phyloP scores from a whole-genome alignment of 73 alveolate species.

The Tetrahymena thermophila region DNA sequence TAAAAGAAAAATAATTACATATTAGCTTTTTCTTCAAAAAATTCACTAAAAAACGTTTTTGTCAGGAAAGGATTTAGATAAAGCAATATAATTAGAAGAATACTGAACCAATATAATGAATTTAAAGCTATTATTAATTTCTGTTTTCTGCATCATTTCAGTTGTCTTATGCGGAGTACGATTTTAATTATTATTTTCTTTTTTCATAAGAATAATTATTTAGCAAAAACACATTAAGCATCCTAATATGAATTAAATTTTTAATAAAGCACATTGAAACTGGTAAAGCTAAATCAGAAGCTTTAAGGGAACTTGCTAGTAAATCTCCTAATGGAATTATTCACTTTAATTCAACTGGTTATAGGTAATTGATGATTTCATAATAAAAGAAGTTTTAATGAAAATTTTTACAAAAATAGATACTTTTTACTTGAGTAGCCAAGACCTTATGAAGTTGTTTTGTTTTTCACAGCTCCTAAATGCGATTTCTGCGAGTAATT shows the following conservation, averaged over 20 bases:
- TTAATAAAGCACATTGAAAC: not conserved
- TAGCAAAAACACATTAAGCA: not conserved
- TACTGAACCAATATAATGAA: not conserved
- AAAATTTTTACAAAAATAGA: not conserved
- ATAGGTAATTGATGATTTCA: not conserved
- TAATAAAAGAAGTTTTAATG: not conserved
- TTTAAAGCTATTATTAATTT: not conserved
- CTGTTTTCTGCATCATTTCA: not conserved
- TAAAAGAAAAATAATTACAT: not conserved
- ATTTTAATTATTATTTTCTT: not conserved
- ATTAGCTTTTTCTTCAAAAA: not conserved
- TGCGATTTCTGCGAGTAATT: conserved; percentile 16
- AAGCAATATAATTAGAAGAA: not conserved
- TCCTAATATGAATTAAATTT: not conserved
- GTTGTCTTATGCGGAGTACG: not conserved
- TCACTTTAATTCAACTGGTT: conserved; percentile 36
- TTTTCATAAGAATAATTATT: not conserved
- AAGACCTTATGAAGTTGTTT: conserved; percentile 37
- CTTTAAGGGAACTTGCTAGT: not conserved
- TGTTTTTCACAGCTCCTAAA: conserved; percentile 30
- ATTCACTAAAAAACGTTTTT: not conserved
- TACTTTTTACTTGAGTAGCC: conserved; percentile 36
- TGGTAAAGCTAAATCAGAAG: not conserved
- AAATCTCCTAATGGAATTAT: conserved; percentile 15
- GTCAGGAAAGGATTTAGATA: not conserved